phyloP scores from a whole-genome alignment of 495 filamentous ascomycete genomes.

The Xylaria sp. region DNA sequence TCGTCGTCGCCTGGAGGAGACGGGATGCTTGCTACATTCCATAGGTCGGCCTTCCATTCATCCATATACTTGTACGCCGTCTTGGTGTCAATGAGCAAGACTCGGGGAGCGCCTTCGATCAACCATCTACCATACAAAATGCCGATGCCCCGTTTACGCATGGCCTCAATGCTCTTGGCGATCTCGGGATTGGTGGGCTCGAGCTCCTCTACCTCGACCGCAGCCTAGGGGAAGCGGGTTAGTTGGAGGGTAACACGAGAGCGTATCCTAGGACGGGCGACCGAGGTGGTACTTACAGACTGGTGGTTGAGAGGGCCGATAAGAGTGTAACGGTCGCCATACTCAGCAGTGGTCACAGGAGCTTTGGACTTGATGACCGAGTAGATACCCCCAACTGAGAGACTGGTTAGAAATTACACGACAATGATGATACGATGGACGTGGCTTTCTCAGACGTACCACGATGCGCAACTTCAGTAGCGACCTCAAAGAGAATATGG shows the following conservation, averaged over 20 bases:
- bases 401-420: neutral
- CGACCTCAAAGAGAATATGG: constrained; percentile 84
- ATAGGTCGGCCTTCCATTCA: constrained; percentile 97
- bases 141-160: constrained; percentile 89
- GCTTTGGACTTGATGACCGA: constrained; percentile 99
- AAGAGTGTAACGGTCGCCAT: constrained; percentile 95
- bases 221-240: constrained; percentile 63
- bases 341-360: constrained; percentile 95
- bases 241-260: constrained; percentile 23
- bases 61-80: constrained; percentile 90
- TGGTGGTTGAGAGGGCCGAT: constrained; percentile 92
- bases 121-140: constrained; percentile 96
- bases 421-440: neutral
- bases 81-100: constrained; percentile 92
- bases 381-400: constrained; percentile 95
- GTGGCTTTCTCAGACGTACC: constrained; percentile 56
- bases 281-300: constrained; percentile 65
- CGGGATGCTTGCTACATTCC: constrained; percentile 91
- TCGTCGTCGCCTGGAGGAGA: constrained; percentile 89
- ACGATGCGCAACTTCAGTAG: constrained; percentile 96
- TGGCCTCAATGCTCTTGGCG: constrained; percentile 81
- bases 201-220: constrained; percentile 94
- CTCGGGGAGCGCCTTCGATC: constrained; percentile 93
- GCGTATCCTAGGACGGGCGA: neutral
- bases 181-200: constrained; percentile 82